Evolutionary conservation across 345 rosid species (phyloP).

Genomic region (Bretschneidera sinensis): DNA sequence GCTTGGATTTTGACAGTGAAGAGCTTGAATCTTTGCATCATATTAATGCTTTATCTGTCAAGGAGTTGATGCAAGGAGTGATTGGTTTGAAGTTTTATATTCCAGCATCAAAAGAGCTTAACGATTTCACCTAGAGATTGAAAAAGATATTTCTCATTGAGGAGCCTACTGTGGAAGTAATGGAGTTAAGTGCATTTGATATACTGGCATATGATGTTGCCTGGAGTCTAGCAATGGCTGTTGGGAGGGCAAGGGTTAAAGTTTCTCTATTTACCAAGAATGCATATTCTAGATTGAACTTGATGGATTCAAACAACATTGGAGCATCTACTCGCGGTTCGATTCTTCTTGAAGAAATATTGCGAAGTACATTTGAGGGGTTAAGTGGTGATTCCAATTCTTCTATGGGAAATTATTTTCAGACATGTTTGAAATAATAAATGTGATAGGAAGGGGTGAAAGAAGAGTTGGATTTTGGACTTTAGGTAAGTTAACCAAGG

Average conservation of each 20-base stretch:
- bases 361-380: constrained; percentile 21
- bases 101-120: constrained; percentile 30
- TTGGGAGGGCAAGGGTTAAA: constrained; percentile 6
- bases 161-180: constrained; percentile 3
- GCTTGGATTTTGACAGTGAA: constrained; percentile 33
- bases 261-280: too few species aligned
- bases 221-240: constrained; percentile 26
- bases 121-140: constrained; percentile 25
- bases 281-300: too few species aligned
- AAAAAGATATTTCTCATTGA: background rate
- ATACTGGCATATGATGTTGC: constrained; percentile 31
- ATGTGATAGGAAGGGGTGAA: constrained; percentile 22
- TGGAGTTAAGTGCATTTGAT: constrained; percentile 15
- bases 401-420: constrained; percentile 15
- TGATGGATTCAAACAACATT: background rate
- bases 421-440: constrained; percentile 29
- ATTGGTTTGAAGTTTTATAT: constrained; percentile 32
- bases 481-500: constrained; percentile 13
- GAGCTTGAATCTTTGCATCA: constrained; percentile 8
- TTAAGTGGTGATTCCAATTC: constrained; percentile 26
- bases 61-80: constrained; percentile 39
- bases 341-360: constrained; percentile 20
- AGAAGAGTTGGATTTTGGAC: constrained; percentile 34
- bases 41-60: background rate
- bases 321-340: constrained; percentile 2